Evolutionary conservation across 1,139 yeast genomes (phyloP), one percentile per base, ranked within the genome.

Genomic region (Pneumocystis sp.): DNA sequence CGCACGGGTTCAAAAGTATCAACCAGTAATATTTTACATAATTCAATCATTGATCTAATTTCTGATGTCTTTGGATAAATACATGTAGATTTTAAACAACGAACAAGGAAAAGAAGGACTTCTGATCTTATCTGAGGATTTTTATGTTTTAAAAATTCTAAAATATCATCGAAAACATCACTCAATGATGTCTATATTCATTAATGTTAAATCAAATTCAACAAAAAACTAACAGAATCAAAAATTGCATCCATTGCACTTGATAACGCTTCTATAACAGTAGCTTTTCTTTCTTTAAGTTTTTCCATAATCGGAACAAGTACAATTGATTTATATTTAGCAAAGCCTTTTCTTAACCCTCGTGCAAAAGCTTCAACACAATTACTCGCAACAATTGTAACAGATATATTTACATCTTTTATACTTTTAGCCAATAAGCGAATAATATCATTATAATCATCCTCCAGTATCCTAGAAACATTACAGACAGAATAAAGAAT

Each of bases 1-100:
- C 98, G 82, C 1, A 89, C 86, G 0, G 95, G 89, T 67, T 89
- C 96, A 73, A 87, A 89, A 0, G 96, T 85, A 70, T 93, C 98
- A 64, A 83, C 79, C 57, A 90, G 81, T 25, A 89, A 77, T 71
- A 86, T 87, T 8, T 81, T 79, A 1, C 83, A 82, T 1, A 76
- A 74, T 1, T 78, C 82, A 79, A 85, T 82, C 15, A 87, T 83
- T 10, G 74, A 72, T 68, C 85, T 87, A 61, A 84, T 75, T 68
- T 87, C 89, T 1, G 76, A 70, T 4, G 78, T 73, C 7, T 77
- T 76, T 1, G 95, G 95, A 0, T 82, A 74, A 0, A 71, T 70
- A 15, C 74, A 74, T 0, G 89, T 80, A 19, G 79, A 76, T 34
- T 81, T 78, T 68, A 93, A 77, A 71, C 95, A 84, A 70, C 89